phyloP scores from a whole-genome alignment of 768 basidiomycete genomes.

The Leccinum uliginosum region DNA sequence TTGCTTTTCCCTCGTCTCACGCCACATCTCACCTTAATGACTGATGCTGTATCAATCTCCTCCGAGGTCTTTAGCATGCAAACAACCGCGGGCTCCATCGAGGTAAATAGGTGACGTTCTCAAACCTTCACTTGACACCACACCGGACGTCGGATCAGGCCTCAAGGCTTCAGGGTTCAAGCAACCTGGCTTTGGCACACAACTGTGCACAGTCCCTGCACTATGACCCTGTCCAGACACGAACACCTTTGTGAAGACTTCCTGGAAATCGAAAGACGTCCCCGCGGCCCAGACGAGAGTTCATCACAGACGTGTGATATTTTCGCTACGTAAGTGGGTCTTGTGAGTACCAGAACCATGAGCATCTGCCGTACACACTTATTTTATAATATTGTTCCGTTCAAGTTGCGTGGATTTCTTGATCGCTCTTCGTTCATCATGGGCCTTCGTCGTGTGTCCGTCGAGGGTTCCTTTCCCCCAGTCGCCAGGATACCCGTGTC shows the following conservation, averaged over 20 bases:
- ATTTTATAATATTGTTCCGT: not conserved
- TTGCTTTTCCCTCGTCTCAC: constrained; percentile 1
- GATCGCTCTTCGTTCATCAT: not conserved
- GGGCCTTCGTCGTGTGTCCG: not conserved
- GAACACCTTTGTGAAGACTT: constrained; percentile 5
- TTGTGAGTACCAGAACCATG: not conserved
- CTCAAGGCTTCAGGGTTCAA: not conserved
- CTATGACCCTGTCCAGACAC: not conserved
- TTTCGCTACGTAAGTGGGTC: not conserved
- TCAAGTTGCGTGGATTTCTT: not conserved
- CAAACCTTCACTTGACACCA: not conserved
- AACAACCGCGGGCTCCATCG: not conserved
- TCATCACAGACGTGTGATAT: not conserved
- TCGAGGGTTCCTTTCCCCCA: not conserved
- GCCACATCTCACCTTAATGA: constrained; percentile 6
- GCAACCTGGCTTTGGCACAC: not conserved
- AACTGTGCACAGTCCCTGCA: not conserved
- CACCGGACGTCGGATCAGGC: not conserved
- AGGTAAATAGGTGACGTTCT: not conserved
- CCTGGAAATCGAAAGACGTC: constrained; percentile 1
- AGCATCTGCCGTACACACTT: not conserved
- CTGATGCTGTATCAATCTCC: constrained; percentile 7
- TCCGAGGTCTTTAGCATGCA: constrained; percentile 3
- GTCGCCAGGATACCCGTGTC: not conserved
- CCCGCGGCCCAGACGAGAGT: constrained; percentile 1